These are phyloP conservation scores for Huiozyma sinensis DNA, from an alignment of 805 yeast species.

Conservation along the genomic window DNA sequence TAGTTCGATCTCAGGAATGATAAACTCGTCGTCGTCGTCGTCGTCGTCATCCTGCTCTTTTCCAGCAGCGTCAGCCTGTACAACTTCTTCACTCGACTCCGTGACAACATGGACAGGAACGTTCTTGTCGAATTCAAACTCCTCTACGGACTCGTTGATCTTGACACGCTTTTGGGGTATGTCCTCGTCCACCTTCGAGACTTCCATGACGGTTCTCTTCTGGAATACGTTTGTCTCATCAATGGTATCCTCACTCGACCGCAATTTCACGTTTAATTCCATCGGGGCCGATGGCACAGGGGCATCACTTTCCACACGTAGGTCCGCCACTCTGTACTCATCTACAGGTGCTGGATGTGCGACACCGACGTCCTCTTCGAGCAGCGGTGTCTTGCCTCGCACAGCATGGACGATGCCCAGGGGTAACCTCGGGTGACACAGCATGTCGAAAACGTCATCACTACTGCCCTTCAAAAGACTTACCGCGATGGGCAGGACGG, in stretches of 20 bases:
- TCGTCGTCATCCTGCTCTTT: conserved; percentile 18
- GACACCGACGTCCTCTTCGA: not conserved
- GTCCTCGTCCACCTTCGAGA: not conserved
- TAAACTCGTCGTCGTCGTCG: conserved; percentile 8
- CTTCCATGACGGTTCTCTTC: not conserved
- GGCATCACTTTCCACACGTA: not conserved
- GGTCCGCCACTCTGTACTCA: not conserved
- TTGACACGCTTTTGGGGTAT: conserved; percentile 2
- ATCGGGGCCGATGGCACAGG: not conserved
- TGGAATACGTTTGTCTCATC: not conserved
- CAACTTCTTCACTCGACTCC: conserved; percentile 2
- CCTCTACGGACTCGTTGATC: conserved; percentile 6
- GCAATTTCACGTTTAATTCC: not conserved
- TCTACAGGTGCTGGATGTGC: not conserved
- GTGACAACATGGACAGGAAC: not conserved
- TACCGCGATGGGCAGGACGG: conserved; percentile 62
- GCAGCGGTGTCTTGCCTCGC: conserved; percentile 7
- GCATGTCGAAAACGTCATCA: conserved; percentile 44
- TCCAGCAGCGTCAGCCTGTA: conserved; percentile 4
- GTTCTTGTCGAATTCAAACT: not conserved
- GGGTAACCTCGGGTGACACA: conserved; percentile 73
- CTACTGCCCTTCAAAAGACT: conserved; percentile 35
- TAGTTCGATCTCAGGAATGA: conserved; percentile 5
- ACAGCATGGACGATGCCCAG: conserved; percentile 25
- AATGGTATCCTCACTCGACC: not conserved